Evolutionary conservation across 441 rosid genomes (phyloP), one percentile per base, ranked within the genome.

Genomic region (Jatropha podagrica): DNA sequence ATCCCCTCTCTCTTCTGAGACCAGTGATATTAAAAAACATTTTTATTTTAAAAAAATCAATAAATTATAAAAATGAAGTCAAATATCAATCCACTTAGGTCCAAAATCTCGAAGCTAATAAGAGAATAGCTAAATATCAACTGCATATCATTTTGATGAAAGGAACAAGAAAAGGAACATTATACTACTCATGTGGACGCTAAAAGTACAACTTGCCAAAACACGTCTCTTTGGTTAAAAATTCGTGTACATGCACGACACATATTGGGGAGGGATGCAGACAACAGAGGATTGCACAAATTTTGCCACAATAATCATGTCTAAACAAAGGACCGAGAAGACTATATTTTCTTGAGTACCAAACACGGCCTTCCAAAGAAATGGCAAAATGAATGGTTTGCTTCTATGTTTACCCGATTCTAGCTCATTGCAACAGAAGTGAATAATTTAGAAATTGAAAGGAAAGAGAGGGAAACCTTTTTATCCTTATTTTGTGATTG

Each of bases 401-500:
- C 2, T 26, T 18, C 3, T 15, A 46, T 12, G 27, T 27, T 26
- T 48, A 38, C 75, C 17, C 6, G 26, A 41, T 23, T 52, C 15
- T 4, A 55, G 27, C 18, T 37, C 32, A 41, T 38, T 20, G 26
- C 32, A 71, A 37, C 13, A 40, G 26, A 62, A 18, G 49, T 5
- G 38, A 63, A 58, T 32, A 40, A 32, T 14, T 27, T 64, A 40
- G 7, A 56, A 72, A 48, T 9, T 42, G 4, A 23, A n/a, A 74
- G 18, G 51, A 54, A 26, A 13, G 18, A 63, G 11, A 27, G 23
- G 37, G 7, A 59, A 52, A 88, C 96, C 93, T 85, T 86, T 69
- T 85, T 83, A 75, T 81, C 85, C 62, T 73, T 83, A 63, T 81
- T 78, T 74, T 85, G 86, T 3, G 93, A 73, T 59, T 80, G 86